A percentile compares a stretch with the other conserved stretches of the same genome.
phyloP scores from a whole-genome alignment of 768 basidiomycete species.

The Mycena vulgaris region DNA sequence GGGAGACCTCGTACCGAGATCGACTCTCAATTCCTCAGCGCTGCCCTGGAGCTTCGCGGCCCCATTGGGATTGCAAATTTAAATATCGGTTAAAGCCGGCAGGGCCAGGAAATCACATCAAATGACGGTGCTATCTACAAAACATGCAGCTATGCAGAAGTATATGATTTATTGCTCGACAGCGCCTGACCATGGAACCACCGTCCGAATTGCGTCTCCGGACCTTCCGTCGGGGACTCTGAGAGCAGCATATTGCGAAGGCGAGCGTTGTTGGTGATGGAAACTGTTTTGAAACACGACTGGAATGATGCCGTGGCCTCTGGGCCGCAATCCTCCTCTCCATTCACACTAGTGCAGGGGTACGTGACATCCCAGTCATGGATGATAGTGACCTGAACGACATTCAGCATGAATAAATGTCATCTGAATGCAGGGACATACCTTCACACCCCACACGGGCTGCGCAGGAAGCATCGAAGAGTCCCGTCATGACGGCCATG shows the following conservation, averaged over 20 bases:
- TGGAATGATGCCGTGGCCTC: background rate
- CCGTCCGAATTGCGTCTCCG: no score
- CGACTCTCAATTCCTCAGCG: no score
- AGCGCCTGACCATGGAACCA: no score
- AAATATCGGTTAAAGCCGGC: no score
- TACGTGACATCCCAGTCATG: constrained; percentile 1
- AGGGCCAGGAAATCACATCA: no score
- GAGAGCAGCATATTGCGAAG: background rate
- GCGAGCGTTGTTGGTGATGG: background rate
- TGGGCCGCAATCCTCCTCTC: background rate
- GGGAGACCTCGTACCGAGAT: no score
- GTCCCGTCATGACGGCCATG: constrained; percentile 1
- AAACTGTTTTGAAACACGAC: background rate
- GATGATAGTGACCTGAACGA: background rate
- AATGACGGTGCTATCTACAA: no score
- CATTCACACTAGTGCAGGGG: background rate
- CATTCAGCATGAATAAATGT: background rate
- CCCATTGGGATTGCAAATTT: no score
- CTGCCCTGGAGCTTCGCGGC: no score
- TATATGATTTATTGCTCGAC: no score
- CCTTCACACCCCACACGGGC: background rate
- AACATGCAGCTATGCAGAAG: no score
- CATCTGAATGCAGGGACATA: background rate
- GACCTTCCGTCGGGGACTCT: no score
- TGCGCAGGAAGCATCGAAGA: background rate